These are phyloP conservation scores for Teratosphaeria gauchensis DNA, from an alignment of 2,329 filamentous ascomycete species.

Conservation along the genomic window DNA sequence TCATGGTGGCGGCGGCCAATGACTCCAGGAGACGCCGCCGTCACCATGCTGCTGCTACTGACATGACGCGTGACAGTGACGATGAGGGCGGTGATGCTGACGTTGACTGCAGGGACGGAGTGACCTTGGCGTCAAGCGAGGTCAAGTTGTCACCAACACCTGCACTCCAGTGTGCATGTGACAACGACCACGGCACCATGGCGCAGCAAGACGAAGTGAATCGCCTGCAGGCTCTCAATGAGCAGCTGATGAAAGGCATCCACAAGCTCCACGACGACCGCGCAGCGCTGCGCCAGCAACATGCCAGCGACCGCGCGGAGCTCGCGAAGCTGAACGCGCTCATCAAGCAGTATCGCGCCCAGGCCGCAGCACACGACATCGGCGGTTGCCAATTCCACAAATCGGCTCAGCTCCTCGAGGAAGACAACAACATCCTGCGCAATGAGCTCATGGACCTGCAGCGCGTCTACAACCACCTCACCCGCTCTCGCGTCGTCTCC, in stretches of 20 bases:
- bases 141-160: too few relatives aligned
- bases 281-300: neutral
- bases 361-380: neutral
- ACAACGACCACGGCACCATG: neutral
- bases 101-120: too few relatives aligned
- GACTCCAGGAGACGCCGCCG: neutral
- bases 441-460: neutral
- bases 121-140: too few relatives aligned
- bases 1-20: too few relatives aligned
- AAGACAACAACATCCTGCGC: neutral
- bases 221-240: neutral
- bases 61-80: neutral
- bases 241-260: neutral
- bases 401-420: neutral
- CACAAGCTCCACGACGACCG: neutral
- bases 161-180: too few relatives aligned
- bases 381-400: neutral
- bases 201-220: neutral
- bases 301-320: neutral
- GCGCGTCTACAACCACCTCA: neutral
- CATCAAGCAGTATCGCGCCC: neutral
- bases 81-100: neutral
- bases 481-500: neutral
- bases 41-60: neutral
- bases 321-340: neutral